Conservation (phyloP, 2,329 filamentous ascomycete genomes). For the Colletotrichum spaethianum region DNA sequence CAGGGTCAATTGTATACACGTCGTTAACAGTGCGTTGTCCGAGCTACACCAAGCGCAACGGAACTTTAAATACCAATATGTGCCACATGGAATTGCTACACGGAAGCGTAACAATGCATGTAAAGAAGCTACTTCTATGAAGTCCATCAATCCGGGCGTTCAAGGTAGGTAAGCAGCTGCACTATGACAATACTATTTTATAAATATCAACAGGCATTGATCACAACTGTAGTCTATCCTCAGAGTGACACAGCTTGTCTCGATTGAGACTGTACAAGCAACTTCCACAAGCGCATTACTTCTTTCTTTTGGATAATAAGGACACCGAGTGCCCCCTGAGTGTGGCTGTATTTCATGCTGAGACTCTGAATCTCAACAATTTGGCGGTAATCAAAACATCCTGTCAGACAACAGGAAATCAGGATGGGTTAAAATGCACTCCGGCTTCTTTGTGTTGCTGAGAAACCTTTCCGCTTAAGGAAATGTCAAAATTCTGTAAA, state of each 20-base stretch:
- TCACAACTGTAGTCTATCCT: neutral
- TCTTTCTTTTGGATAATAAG: neutral
- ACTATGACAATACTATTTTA: no score
- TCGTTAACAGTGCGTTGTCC: neutral
- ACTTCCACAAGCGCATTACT: neutral
- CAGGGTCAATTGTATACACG: neutral
- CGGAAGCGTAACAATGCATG: neutral
- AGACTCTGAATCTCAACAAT: no score
- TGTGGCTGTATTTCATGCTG: no score
- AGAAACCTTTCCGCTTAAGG: conserved; percentile 1
- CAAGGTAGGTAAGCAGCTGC: neutral
- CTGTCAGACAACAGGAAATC: no score
- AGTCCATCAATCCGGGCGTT: neutral
- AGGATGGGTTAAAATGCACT: neutral
- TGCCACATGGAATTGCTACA: neutral
- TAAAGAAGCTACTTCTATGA: neutral
- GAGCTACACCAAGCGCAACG: neutral
- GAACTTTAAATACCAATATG: neutral
- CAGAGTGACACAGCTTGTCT: no score
- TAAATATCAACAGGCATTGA: neutral
- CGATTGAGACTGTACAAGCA: no score
- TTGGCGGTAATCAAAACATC: no score
- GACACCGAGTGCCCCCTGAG: neutral
- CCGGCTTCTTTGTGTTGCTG: conserved; percentile 2
- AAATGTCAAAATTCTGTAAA: conserved; percentile 9